Evolutionary conservation across 768 basidiomycete genomes (phyloP).

Genomic region (Lentinula edodes): DNA sequence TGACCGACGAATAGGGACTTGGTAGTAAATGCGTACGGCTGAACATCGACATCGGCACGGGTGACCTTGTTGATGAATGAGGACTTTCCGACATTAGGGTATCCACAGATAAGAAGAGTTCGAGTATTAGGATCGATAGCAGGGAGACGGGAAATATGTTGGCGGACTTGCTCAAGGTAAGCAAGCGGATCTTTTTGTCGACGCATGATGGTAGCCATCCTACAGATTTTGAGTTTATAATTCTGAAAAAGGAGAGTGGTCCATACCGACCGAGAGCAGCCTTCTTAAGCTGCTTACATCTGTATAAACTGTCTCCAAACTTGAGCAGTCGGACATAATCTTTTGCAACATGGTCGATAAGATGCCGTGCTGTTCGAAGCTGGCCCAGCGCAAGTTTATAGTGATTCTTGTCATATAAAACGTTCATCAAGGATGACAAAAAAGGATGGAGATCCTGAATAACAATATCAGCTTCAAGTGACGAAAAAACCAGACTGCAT

Average conservation of each 20-base stretch:
- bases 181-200: constrained; percentile 98
- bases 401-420: constrained; percentile 99
- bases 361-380: constrained; percentile 89
- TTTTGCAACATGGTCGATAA: constrained; percentile 95
- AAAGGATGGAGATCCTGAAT: constrained; percentile 89
- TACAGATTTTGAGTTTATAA: constrained; percentile 20
- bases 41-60: constrained; percentile 97
- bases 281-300: constrained; percentile 97
- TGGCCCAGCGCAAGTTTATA: constrained; percentile 99
- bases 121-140: constrained; percentile 98
- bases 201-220: constrained; percentile 98
- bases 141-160: constrained; percentile 97
- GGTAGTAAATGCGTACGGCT: constrained; percentile 99
- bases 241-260: neutral
- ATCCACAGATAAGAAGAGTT: constrained; percentile 95
- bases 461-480: constrained; percentile 7
- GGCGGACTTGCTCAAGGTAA: constrained; percentile 97
- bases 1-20: constrained; percentile 98
- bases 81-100: constrained; percentile 99
- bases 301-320: constrained; percentile 95
- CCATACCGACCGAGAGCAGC: constrained; percentile 94
- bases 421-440: constrained; percentile 92
- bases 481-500: neutral
- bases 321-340: constrained; percentile 96
- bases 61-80: constrained; percentile 99